Evolutionary conservation across 208 protist species (phyloP).

Genomic region (Leishmania gerbilli): DNA sequence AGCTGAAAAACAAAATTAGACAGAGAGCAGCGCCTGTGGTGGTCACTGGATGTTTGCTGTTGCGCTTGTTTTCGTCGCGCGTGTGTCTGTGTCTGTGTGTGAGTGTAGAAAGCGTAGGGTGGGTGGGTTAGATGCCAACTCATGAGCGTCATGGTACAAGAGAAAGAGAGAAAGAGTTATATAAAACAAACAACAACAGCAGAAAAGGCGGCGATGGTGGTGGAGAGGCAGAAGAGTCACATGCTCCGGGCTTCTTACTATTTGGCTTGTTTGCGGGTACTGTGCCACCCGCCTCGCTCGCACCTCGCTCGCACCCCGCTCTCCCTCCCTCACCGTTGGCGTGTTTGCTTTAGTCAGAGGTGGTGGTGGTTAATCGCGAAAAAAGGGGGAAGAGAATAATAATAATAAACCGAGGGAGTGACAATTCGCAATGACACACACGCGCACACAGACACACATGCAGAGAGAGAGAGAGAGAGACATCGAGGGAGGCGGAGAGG

Average conservation of each 20-base stretch:
- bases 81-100: not conserved
- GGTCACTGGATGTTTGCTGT: not conserved
- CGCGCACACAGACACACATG: not conserved
- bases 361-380: too few relatives aligned
- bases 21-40: not conserved
- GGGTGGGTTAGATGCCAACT: not conserved
- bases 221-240: too few relatives aligned
- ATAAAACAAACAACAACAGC: not conserved
- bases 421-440: not conserved
- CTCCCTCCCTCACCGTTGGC: too few relatives aligned
- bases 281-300: too few relatives aligned
- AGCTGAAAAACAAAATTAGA: not conserved
- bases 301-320: too few relatives aligned
- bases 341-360: too few relatives aligned
- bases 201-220: too few relatives aligned
- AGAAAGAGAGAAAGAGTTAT: not conserved
- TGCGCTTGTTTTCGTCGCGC: not conserved
- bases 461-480: not conserved
- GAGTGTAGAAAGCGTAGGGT: not conserved
- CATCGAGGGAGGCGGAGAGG: not conserved
- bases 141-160: not conserved
- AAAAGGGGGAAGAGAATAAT: not conserved
- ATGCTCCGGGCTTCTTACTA: too few relatives aligned
- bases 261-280: too few relatives aligned
- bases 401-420: not conserved